Evolutionary conservation across 2,329 filamentous ascomycete species (phyloP).

Genomic region (Curvularia verruculosa): DNA sequence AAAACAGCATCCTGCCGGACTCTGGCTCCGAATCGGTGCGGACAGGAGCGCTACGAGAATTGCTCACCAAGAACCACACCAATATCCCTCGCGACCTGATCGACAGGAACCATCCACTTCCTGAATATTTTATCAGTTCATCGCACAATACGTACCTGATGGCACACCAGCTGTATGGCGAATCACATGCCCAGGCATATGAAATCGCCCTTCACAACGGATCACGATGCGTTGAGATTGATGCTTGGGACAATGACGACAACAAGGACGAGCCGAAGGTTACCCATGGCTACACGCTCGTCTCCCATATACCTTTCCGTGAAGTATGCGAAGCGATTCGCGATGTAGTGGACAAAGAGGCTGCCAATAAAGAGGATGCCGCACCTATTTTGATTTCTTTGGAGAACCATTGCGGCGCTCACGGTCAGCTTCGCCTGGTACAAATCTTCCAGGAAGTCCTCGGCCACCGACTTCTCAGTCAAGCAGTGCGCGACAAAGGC

Average conservation of each 20-base stretch:
- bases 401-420: constrained; percentile 68
- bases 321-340: constrained; percentile 69
- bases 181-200: constrained; percentile 67
- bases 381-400: constrained; percentile 69
- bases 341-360: constrained; percentile 66
- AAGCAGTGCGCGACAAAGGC: constrained; percentile 63
- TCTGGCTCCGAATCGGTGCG: constrained; percentile 55
- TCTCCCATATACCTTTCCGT: constrained; percentile 69
- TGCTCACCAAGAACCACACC: constrained; percentile 65
- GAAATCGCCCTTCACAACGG: constrained; percentile 66
- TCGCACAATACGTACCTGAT: constrained; percentile 76
- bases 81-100: constrained; percentile 61
- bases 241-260: constrained; percentile 71
- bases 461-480: constrained; percentile 64
- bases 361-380: constrained; percentile 53
- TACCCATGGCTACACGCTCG: constrained; percentile 72
- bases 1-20: constrained; percentile 60
- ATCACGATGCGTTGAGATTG: constrained; percentile 74
- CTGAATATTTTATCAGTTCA: constrained; percentile 74
- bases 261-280: constrained; percentile 70
- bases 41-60: constrained; percentile 55
- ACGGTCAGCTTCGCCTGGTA: constrained; percentile 66
- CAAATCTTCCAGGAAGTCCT: constrained; percentile 70
- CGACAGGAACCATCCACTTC: constrained; percentile 65
- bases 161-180: constrained; percentile 71